A percentile compares a stretch with the other conserved stretches of the same genome.
Evolutionary conservation across 2,329 filamentous ascomycete species (phyloP).

Genomic region (Scedosporium dehoogii): DNA sequence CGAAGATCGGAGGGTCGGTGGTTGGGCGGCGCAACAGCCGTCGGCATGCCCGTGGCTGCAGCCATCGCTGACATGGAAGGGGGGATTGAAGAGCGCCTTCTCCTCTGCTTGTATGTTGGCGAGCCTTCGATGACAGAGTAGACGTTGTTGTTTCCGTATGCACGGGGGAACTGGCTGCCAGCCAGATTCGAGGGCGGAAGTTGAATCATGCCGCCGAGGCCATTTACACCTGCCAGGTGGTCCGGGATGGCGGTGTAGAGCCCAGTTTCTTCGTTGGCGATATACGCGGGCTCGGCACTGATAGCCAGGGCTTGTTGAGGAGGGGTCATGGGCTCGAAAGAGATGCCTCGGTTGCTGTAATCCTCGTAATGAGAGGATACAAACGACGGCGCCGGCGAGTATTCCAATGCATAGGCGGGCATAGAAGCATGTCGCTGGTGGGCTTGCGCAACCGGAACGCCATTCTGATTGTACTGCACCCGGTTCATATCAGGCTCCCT

Average conservation of each 20-base stretch:
- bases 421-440: constrained; percentile 97
- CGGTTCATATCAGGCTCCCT: constrained; percentile 76
- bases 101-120: constrained; percentile 95
- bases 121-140: constrained; percentile 97
- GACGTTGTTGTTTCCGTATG: constrained; percentile 65
- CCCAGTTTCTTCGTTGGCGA: constrained; percentile 94
- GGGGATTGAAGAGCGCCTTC: constrained; percentile 86
- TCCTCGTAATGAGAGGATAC: constrained; percentile 98
- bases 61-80: constrained; percentile 62
- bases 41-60: constrained; percentile 48
- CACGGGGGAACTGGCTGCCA: constrained; percentile 67
- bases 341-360: constrained; percentile 92
- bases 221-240: constrained; percentile 60
- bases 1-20: constrained; percentile 85
- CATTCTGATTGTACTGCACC: constrained; percentile 86
- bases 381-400: constrained; percentile 94
- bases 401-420: constrained; percentile 89
- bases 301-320: constrained; percentile 81
- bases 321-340: constrained; percentile 92
- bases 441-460: constrained; percentile 69
- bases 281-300: constrained; percentile 84
- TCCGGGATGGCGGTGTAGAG: constrained; percentile 93
- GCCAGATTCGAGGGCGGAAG: constrained; percentile 77
- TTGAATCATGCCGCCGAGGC: constrained; percentile 82
- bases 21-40: constrained; percentile 43